phyloP scores from a whole-genome alignment of 1,284 basidiomycete species.

The Ganoderma resinaceum region DNA sequence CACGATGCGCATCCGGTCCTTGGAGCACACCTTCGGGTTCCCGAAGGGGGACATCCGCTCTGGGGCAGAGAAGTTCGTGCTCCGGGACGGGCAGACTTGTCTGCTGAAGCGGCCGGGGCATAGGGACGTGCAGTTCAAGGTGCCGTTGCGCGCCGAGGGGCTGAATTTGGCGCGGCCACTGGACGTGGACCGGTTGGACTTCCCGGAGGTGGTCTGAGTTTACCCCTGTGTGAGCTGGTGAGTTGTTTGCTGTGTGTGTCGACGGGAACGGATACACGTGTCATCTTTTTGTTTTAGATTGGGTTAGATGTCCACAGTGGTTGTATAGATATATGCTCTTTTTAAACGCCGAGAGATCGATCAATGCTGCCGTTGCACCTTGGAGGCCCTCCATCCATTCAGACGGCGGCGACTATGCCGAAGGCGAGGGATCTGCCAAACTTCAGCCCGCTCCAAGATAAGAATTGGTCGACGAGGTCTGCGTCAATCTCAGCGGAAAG shows the following conservation, averaged over 20 bases:
- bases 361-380: too few species aligned
- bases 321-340: too few species aligned
- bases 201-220: not conserved
- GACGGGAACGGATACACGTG: too few species aligned
- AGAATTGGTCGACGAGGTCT: conserved; percentile 17
- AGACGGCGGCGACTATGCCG: conserved; percentile 7
- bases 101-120: conserved; percentile 2
- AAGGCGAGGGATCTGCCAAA: conserved; percentile 20
- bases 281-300: too few species aligned
- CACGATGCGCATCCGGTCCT: not conserved
- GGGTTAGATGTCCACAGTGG: too few species aligned
- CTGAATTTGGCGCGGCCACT: not conserved
- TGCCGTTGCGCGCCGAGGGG: not conserved
- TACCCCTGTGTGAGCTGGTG: too few species aligned
- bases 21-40: not conserved
- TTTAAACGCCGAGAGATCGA: too few species aligned
- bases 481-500: conserved; percentile 9
- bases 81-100: conserved; percentile 1
- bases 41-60: not conserved
- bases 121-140: not conserved
- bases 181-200: not conserved
- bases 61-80: conserved; percentile 1
- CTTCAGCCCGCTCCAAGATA: conserved; percentile 13
- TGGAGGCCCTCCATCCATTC: not conserved
- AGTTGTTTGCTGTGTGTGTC: too few species aligned